phyloP scores from a whole-genome alignment of 2,329 filamentous ascomycete species.

The Ascocoryne sarcoides region DNA sequence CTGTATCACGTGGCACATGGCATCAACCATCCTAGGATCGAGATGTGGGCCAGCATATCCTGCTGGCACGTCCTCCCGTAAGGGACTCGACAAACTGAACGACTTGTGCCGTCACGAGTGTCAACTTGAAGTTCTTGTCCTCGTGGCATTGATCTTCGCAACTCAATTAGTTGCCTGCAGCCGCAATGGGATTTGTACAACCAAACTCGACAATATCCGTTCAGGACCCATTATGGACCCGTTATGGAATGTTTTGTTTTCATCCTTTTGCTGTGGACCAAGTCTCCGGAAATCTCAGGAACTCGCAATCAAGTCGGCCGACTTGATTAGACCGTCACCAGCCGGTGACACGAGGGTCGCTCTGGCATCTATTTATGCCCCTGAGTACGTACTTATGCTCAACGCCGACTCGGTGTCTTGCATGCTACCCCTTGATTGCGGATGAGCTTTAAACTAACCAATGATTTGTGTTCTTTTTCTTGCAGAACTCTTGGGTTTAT shows the following conservation, averaged over 20 bases:
- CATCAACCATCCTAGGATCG: too few relatives aligned
- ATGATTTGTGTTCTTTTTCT: slow-evolving; percentile 14
- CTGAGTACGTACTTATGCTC: slow-evolving; percentile 28
- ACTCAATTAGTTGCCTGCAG: slow-evolving; percentile 7
- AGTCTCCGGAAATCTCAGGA: too few relatives aligned
- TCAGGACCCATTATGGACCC: not conserved
- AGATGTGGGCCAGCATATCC: slow-evolving; percentile 4
- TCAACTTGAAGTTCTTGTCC: not conserved
- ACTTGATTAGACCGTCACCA: slow-evolving; percentile 12
- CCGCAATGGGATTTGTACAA: slow-evolving; percentile 6
- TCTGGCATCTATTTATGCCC: slow-evolving; percentile 23
- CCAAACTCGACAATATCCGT: slow-evolving; percentile 1
- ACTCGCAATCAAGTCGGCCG: not conserved
- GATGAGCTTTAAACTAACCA: slow-evolving; percentile 24
- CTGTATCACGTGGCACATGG: not conserved
- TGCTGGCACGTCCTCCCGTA: slow-evolving; percentile 1
- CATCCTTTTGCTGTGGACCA: not conserved
- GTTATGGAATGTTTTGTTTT: not conserved
- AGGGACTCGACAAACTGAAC: not conserved
- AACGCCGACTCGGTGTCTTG: slow-evolving; percentile 21
- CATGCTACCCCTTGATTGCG: slow-evolving; percentile 15
- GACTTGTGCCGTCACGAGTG: not conserved
- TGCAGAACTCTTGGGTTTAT: slow-evolving; percentile 16
- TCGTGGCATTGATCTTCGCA: not conserved
- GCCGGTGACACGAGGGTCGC: slow-evolving; percentile 12